phyloP scores from a whole-genome alignment of 2,329 filamentous ascomycete species.

The Epichloe festucae region DNA sequence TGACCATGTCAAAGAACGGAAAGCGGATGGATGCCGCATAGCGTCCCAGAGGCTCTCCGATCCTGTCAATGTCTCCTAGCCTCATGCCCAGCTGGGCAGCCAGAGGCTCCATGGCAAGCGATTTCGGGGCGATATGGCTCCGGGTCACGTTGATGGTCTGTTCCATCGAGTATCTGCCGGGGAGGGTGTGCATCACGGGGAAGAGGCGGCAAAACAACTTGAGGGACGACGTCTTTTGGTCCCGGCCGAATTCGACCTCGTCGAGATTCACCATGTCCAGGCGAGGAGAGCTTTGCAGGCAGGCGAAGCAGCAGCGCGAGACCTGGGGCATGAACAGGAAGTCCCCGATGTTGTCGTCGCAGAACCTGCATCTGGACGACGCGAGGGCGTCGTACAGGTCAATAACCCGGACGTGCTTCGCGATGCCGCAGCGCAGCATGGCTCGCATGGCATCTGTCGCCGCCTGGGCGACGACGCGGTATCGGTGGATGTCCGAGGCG shows the following conservation, averaged over 20 bases:
- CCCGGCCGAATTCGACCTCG: background rate
- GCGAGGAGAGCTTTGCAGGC: background rate
- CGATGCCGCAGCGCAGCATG: background rate
- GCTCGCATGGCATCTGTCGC: background rate
- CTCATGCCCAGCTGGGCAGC: too few relatives aligned
- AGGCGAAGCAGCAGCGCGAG: slow-evolving; percentile 4
- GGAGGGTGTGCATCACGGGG: background rate
- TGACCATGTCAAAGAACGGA: background rate
- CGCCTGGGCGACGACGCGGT: background rate
- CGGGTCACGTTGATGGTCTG: background rate
- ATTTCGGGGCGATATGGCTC: too few relatives aligned
- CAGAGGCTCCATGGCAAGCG: too few relatives aligned
- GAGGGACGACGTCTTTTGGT: background rate
- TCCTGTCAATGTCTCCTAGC: background rate
- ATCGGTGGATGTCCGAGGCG: background rate
- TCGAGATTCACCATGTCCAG: background rate
- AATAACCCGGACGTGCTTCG: background rate
- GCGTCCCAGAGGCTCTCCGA: background rate
- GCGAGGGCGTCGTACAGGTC: slow-evolving; percentile 2
- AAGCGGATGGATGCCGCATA: slow-evolving; percentile 1
- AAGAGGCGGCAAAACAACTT: background rate
- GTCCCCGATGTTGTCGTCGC: background rate
- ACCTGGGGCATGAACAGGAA: slow-evolving; percentile 1
- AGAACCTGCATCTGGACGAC: background rate
- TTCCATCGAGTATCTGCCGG: slow-evolving; percentile 1